Conservation (phyloP, 179 eudicot genomes). For the Patellifolia procumbens region DNA sequence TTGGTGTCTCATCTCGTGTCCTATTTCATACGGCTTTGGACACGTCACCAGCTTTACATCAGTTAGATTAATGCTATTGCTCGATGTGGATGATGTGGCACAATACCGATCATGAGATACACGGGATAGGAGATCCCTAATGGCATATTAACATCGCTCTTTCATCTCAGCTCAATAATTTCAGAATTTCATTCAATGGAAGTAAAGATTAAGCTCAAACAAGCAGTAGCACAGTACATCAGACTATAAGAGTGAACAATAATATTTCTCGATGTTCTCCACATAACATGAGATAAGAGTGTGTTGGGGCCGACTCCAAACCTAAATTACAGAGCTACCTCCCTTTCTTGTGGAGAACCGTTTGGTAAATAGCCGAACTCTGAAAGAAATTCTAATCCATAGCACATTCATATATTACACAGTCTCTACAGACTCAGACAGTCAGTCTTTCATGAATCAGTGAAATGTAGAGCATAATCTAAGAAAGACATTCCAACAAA, state of each 20-base stretch:
- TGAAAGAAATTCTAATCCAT: neutral
- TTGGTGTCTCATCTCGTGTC: neutral
- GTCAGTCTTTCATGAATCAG: slow-evolving; percentile 2
- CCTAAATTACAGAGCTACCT: too few species aligned
- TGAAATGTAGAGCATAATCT: neutral
- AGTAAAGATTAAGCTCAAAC: neutral
- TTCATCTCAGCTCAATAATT: neutral
- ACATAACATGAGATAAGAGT: too few species aligned
- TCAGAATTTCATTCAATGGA: neutral
- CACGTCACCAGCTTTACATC: neutral
- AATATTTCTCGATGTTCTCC: neutral
- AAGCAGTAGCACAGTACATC: neutral
- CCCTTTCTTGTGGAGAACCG: too few species aligned
- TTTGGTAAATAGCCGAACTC: too few species aligned
- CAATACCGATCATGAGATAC: neutral
- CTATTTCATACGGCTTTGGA: neutral
- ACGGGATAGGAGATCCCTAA: neutral
- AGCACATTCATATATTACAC: neutral
- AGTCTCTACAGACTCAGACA: neutral
- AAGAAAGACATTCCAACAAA: slow-evolving; percentile 11
- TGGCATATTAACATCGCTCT: neutral
- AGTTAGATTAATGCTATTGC: neutral
- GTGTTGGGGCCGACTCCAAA: too few species aligned
- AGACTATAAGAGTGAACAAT: neutral
- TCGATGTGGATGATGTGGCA: neutral